Conservation (phyloP, 306 rosid species). For the Prunus salicina region DNA sequence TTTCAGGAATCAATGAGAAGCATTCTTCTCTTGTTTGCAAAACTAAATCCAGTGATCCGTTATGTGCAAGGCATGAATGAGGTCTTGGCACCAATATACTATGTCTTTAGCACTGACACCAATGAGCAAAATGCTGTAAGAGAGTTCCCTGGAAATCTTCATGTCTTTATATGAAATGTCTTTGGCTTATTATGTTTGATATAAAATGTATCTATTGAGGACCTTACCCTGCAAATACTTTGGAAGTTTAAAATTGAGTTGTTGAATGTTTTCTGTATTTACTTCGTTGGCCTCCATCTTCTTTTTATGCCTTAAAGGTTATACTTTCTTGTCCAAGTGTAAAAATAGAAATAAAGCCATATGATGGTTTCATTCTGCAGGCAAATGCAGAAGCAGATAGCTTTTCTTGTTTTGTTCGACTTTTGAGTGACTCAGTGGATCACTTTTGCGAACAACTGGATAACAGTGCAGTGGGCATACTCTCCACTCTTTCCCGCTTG, state of each 20-base stretch:
- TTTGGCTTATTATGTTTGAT: background rate
- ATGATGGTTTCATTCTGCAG: conserved; percentile 29
- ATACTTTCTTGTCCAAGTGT: background rate
- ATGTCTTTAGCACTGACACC: conserved; percentile 53
- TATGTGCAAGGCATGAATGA: conserved; percentile 95
- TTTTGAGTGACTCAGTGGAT: conserved; percentile 73
- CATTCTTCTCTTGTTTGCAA: conserved; percentile 72
- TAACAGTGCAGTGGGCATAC: conserved; percentile 72
- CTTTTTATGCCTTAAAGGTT: background rate
- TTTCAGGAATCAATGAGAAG: conserved; percentile 80
- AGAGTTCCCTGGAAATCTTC: conserved; percentile 14
- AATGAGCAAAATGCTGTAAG: conserved; percentile 70
- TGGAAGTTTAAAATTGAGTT: background rate
- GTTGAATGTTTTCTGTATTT: background rate
- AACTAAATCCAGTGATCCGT: conserved; percentile 71
- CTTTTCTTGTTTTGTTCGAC: conserved; percentile 73
- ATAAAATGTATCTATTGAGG: background rate
- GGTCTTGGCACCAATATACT: conserved; percentile 82
- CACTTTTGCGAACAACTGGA: conserved; percentile 85
- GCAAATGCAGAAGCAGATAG: conserved; percentile 84
- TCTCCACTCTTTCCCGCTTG: conserved; percentile 64
- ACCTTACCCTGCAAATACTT: background rate
- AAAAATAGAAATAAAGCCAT: conserved; percentile 4
- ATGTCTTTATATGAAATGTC: background rate
- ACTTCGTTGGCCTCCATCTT: background rate